Evolutionary conservation across 495 filamentous ascomycete genomes (phyloP).

Genomic region (Melanomma pulvis-pyrius): DNA sequence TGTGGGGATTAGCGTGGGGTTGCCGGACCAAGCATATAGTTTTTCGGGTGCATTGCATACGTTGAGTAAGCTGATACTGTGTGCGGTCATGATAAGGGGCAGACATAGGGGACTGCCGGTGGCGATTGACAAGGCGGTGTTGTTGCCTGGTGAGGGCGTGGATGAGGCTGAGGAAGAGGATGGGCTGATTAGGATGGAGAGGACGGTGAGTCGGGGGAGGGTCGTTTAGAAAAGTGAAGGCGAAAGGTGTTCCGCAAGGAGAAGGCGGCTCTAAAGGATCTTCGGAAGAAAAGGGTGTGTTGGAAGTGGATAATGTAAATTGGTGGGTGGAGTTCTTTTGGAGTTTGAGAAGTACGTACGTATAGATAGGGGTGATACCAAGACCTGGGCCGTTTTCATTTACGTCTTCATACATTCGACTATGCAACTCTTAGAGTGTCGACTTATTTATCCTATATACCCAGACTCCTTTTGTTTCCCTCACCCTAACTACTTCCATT

Average conservation of each 20-base stretch:
- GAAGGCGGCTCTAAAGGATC: too few relatives aligned
- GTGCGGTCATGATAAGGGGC: constrained; percentile 76
- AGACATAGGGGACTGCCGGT: constrained; percentile 80
- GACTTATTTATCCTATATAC: too few relatives aligned
- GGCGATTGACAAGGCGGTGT: constrained; percentile 76
- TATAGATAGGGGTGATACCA: too few relatives aligned
- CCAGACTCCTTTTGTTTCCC: too few relatives aligned
- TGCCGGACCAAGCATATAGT: constrained; percentile 67
- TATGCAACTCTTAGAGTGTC: too few relatives aligned
- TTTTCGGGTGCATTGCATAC: constrained; percentile 74
- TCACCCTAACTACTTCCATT: too few relatives aligned
- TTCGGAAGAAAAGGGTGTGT: not conserved
- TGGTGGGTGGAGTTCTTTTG: too few relatives aligned
- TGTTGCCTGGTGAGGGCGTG: constrained; percentile 62
- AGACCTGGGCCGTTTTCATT: too few relatives aligned
- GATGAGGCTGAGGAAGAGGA: constrained; percentile 62
- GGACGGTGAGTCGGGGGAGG: constrained; percentile 41
- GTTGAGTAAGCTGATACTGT: constrained; percentile 75
- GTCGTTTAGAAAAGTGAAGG: constrained; percentile 17
- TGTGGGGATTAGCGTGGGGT: constrained; percentile 77
- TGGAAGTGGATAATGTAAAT: too few relatives aligned
- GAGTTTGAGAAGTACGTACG: too few relatives aligned
- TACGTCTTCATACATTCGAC: too few relatives aligned
- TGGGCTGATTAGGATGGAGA: constrained; percentile 52
- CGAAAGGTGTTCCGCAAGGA: too few relatives aligned